A percentile compares a stretch with the other conserved stretches of the same genome.
These are phyloP conservation scores for Clavaria fumosa DNA, from an alignment of 768 basidiomycete genomes.

Conservation along the genomic window DNA sequence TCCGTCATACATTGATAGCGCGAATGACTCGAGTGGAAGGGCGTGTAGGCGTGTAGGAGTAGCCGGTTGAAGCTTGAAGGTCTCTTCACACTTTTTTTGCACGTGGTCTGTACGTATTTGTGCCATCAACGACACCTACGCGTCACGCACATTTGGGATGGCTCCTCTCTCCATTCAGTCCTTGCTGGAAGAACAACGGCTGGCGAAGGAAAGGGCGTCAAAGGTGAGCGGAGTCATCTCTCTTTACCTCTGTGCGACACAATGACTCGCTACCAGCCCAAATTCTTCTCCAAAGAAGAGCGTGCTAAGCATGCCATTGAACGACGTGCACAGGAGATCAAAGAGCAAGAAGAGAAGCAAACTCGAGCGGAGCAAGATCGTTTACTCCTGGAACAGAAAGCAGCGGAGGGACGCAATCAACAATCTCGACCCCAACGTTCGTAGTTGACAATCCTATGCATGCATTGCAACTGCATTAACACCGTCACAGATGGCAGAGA, in stretches of 20 bases:
- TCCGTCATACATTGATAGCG: conserved; percentile 12
- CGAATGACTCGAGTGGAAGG: neutral
- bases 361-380: conserved; percentile 46
- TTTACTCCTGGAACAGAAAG: conserved; percentile 59
- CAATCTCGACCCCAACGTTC: too few relatives aligned
- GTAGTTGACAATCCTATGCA: conserved; percentile 25
- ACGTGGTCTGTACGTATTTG: too few relatives aligned
- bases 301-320: conserved; percentile 80
- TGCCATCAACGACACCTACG: conserved; percentile 27
- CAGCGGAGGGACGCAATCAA: conserved; percentile 50
- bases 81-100: too few relatives aligned
- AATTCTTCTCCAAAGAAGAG: conserved; percentile 86
- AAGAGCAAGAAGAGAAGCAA: conserved; percentile 49
- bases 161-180: conserved; percentile 84
- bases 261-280: conserved; percentile 44
- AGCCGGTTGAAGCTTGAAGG: too few relatives aligned
- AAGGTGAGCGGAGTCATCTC: conserved; percentile 39
- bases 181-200: conserved; percentile 73
- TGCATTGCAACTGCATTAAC: conserved; percentile 36
- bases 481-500: conserved; percentile 31
- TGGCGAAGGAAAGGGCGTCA: conserved; percentile 78
- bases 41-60: too few relatives aligned
- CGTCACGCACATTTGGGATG: too few relatives aligned
- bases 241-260: conserved; percentile 5
- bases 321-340: conserved; percentile 73